Evolutionary conservation across 768 basidiomycete species (phyloP), one percentile per base, ranked within the genome.

Genomic region (Inosperma sp.): DNA sequence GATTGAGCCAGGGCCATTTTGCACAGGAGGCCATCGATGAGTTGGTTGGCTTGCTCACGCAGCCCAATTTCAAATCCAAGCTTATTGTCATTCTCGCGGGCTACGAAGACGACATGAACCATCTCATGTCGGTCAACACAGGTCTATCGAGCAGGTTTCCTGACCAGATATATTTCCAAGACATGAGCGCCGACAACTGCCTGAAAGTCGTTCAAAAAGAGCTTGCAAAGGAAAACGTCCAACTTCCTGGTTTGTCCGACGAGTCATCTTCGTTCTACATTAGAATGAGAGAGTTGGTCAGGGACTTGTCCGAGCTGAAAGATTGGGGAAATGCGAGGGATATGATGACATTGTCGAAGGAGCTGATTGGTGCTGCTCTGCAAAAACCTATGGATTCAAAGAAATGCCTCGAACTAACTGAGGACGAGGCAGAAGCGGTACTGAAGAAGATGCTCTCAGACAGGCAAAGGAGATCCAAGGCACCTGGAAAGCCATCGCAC

Each of bases 321-420:
- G 75, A 76, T 1, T 86, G 84, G 84, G 84, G 83, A 12, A 86
- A 86, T 42, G 84, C 83, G 3, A 74, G 83, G 7, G 84, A 86
- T 54, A 71, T 85, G 59, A 69, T 77, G 42, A 77, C 77, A 0
- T 63, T 83, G 5, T 65, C 79, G 0, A 78, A 75, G 58, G 61
- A 71, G 36, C 73, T 86, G 67, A 63, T 72, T 7, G 62, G 68
- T 13, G 25, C 58, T 2, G 81, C 75, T 0, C 69, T 77, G 41
- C 58, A 63, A 12, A 46, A 31, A 33, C 44, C 29, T 5, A 34
- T 25, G 14, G 22, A 12, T 9, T 16, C 16, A 16, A 29, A 25
- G 16, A 23, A 19, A 31, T 13, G 42, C 9, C 41, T 22, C 12
- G 30, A 31, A 4, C 51, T 52, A 19, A 48, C 51, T 12, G 53